Conservation (phyloP, 2,329 filamentous ascomycete genomes). For the Sclerotinia borealis region DNA sequence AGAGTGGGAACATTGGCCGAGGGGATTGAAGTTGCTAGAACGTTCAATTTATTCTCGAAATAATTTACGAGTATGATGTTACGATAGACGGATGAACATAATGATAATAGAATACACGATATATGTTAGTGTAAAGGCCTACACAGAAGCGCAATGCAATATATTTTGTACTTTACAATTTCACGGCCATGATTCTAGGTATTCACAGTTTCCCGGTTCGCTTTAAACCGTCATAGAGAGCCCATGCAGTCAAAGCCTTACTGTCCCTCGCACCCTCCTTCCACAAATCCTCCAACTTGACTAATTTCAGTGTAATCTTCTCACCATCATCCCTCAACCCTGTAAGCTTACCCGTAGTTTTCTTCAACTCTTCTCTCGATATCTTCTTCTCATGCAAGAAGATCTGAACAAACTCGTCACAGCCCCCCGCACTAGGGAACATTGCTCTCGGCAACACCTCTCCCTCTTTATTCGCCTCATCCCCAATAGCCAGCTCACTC, state of each 20-base stretch:
- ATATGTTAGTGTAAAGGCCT: background rate
- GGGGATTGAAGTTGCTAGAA: slow-evolving; percentile 35
- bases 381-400: slow-evolving; percentile 51
- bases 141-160: background rate
- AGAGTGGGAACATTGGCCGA: slow-evolving; percentile 36
- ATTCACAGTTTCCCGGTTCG: slow-evolving; percentile 28
- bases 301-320: slow-evolving; percentile 55
- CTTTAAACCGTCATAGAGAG: slow-evolving; percentile 51
- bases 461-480: slow-evolving; percentile 34
- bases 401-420: slow-evolving; percentile 54
- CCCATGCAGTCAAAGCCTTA: slow-evolving; percentile 54
- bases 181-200: background rate
- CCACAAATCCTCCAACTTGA: slow-evolving; percentile 52
- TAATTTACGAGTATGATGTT: background rate
- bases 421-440: slow-evolving; percentile 53
- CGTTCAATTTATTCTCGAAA: slow-evolving; percentile 30
- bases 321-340: slow-evolving; percentile 53
- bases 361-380: slow-evolving; percentile 42
- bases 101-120: background rate
- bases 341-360: slow-evolving; percentile 53
- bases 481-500: slow-evolving; percentile 47
- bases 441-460: slow-evolving; percentile 41
- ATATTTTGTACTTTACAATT: background rate
- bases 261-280: slow-evolving; percentile 50
- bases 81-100: background rate